Evolutionary conservation across 1,284 basidiomycete species (phyloP).

Genomic region (Pseudozyma flocculosa): DNA sequence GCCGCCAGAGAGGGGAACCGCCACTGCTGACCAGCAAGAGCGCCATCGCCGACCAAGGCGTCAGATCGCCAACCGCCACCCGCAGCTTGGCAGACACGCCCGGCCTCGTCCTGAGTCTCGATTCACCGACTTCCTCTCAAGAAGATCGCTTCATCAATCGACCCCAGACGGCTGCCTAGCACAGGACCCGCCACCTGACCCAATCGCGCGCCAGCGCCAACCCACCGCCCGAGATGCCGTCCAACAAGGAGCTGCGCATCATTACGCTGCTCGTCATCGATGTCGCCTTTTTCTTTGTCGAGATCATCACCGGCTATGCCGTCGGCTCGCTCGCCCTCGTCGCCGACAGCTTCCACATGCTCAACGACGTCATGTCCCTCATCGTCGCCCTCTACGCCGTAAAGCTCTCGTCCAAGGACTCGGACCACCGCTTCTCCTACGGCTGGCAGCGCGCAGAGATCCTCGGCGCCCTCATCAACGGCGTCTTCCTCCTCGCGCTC

Average conservation of each 20-base stretch:
- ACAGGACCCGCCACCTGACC: no score
- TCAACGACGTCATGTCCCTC: conserved; percentile 76
- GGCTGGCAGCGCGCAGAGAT: conserved; percentile 99
- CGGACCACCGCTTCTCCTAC: conserved; percentile 72
- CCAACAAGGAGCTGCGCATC: conserved; percentile 50
- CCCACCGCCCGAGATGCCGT: conserved; percentile 10
- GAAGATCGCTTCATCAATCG: no score
- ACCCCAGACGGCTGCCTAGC: no score
- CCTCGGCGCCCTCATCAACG: conserved; percentile 77
- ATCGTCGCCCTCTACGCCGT: conserved; percentile 95
- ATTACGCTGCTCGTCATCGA: conserved; percentile 81
- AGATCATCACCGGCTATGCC: conserved; percentile 82
- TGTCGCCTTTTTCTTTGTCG: conserved; percentile 85
- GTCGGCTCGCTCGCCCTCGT: conserved; percentile 92
- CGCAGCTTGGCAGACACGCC: no score
- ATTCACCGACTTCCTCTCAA: no score
- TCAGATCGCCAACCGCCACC: no score
- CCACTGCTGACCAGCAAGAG: no score
- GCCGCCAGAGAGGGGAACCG: no score
- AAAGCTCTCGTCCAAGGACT: conserved; percentile 63
- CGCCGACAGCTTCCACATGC: conserved; percentile 98
- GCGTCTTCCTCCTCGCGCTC: conserved; percentile 90
- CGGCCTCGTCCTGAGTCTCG: no score
- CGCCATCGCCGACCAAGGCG: no score
- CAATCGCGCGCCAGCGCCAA: no score